Base-by-base conservation (phyloP, 148 eudicot genomes). In the Persicaria maculosa region DNA sequence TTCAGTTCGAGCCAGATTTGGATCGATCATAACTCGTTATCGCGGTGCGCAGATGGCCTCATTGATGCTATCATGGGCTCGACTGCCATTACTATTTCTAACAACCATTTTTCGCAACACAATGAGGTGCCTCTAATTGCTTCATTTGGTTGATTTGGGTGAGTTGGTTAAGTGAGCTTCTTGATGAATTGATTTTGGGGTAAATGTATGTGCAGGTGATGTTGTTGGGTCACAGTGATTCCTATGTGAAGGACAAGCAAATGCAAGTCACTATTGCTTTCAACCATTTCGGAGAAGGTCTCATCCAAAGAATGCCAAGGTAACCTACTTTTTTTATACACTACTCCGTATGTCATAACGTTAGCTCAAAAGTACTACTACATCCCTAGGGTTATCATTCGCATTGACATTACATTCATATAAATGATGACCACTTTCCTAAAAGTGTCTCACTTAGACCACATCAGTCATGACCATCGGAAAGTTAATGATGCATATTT, bases 201-300 rank as follows among this genome's bases (percentile, higher is more conserved):
- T 67, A 22, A 22, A 67, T 70, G 73, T 5, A 9, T 5, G 25
- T 46, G 11, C 4, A 72, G 74, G 76, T 74, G 1, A 74, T 74
- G 76, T 11, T 74, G 40, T 47, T 74, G 68, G 76, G 76, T 0
- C 76, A 74, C 45, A 61, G 70, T 22, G 70, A 74, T 43, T 48
- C 72, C 15, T 75, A 75, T 50, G 22, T 44, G 44, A 43, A 47
- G 7, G 72, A 64, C 72, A 75, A 75, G 52, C 57, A 64, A 4
- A 67, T 75, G 77, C 72, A 67, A 48, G 72, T 75, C 20, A 64
- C 77, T 9, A 50, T 75, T 47, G 61, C 58, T 75, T 75, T 75
- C 77, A 64, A 75, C 61, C 72, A 75, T 40, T 75, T 75, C 16
- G 72, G 77, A 46, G 46, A 20, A 45, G 76, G 76, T 10, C 70